Evolutionary conservation across 768 basidiomycete genomes (phyloP), one percentile per base, ranked within the genome.

Genomic region (Cystoderma amianthinum): DNA sequence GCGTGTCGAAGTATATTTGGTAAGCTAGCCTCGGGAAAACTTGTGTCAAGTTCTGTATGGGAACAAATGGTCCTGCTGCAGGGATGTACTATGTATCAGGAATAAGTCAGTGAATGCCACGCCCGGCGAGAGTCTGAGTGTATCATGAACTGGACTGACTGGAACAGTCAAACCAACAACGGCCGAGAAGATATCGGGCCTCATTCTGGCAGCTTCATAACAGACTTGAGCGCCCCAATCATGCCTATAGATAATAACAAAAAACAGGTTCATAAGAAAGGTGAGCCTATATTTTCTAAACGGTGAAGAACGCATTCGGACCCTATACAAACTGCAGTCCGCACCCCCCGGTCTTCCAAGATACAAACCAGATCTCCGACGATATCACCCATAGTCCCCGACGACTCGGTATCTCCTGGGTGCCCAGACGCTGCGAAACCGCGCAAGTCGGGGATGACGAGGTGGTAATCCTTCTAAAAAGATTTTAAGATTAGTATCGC

Each of bases 191-290:
- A 79, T 55, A 48, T 86, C 84, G 0, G 84, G 85, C 13, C 82
- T 64, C 61, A 71, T 67, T 12, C 84, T 72, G 1, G 78, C 82
- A 9, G 80, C 76, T 55, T 86, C 81, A 49, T 78, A 82, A 46
- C 85, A 85, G 2, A 76, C 44, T 39, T 72, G 67, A 1, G 81
- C 64, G 28, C 85, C 85, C 85, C 85, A 88, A 46, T 88, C 85
- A 50, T 88, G 85, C 10, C 83, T 84, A 23, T 12, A 36, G 2
- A 25, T 18, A 19, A 20, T 45, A 15, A 38, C 39, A 20, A 17
- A 32, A 32, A 23, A 34, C 20, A 37, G 3, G 6, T 3, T 5
- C 9, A 39, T 19, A 30, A 3, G 19, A 41, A 36, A 34, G 16
- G 28, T 6, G 48, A n/a, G n/a, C n/a, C n/a, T n/a, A n/a, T n/a